Conservation (phyloP, 805 yeast species). For the Sugiyamaella mastotermitis region DNA sequence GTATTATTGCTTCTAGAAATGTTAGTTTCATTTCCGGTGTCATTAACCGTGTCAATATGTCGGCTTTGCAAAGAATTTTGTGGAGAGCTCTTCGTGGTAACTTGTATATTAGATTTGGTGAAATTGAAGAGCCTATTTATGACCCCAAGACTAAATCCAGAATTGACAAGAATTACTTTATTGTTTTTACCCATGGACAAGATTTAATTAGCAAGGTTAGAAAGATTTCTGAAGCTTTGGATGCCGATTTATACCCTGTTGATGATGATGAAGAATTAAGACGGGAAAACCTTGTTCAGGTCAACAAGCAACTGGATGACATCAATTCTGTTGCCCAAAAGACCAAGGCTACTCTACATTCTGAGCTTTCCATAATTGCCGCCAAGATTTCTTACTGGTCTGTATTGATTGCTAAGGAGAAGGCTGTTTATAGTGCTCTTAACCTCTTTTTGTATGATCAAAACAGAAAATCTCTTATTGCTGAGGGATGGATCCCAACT, state of each 20-base stretch:
- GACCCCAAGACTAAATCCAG: conserved; percentile 52
- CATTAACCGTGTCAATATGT: conserved; percentile 63
- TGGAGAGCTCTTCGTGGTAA: conserved; percentile 96
- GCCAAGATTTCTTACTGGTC: conserved; percentile 73
- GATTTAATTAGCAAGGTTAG: conserved; percentile 64
- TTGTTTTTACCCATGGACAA: conserved; percentile 88
- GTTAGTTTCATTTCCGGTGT: conserved; percentile 71
- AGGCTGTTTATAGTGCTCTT: conserved; percentile 71
- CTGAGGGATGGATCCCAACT: conserved; percentile 96
- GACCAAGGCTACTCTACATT: conserved; percentile 60
- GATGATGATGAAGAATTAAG: conserved; percentile 41
- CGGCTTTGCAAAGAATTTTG: conserved; percentile 68
- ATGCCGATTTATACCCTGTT: conserved; percentile 67
- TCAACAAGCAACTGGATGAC: conserved; percentile 46
- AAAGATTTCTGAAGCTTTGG: conserved; percentile 84
- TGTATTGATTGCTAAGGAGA: conserved; percentile 65
- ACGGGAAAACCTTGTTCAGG: conserved; percentile 31
- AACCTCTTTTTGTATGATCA: conserved; percentile 77
- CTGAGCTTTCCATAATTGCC: conserved; percentile 76
- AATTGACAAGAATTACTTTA: conserved; percentile 73
- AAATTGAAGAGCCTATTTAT: conserved; percentile 61
- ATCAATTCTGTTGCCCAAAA: conserved; percentile 55
- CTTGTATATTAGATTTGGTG: conserved; percentile 67
- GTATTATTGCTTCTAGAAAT: conserved; percentile 20
- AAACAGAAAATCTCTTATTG: conserved; percentile 77